Evolutionary conservation across 495 filamentous ascomycete genomes (phyloP), one percentile per base, ranked within the genome.

Genomic region (Lasiosphaeriaceae sp.): DNA sequence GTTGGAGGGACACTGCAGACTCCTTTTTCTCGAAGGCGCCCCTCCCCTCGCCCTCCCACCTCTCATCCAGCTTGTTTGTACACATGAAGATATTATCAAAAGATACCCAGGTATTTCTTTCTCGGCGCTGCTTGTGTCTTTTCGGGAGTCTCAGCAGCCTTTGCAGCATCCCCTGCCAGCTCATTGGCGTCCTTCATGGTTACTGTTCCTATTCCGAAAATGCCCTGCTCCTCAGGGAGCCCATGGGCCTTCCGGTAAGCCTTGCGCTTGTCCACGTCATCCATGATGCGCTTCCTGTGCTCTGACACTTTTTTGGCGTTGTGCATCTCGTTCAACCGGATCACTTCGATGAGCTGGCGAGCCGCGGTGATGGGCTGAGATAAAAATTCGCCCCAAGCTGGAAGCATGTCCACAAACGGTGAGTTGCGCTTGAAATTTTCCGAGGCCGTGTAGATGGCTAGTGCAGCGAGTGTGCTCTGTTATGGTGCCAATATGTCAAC

Each of bases 191-290:
- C 58, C 11, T 63, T 52, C 4, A 31, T 11, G 11, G 14, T 6
- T 9, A 31, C 17, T 11, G 12, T 12, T 22, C 16, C 43, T 61
- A 45, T 46, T 59, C 52, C 57, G n/a, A 43, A 64, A 47, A 75
- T 50, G 12, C 74, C 70, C 55, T 66, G 71, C 58, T 81, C 73
- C 44, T 84, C 79, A 60, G 87, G 85, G 64, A 93, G 24, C 9
- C 90, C 91, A 80, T 96, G 90, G 51, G 89, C 90, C 74, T 87
- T 82, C 47, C 89, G 84, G 70, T 88, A 97, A 70, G 86, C 80
- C 44, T 75, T 75, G 58, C 92, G 77, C 82, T 95, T 94, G 68
- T 82, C 75, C 35, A 89, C 86, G 74, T 97, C 92, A 39, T 94
- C 89, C 55, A 87, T 72, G 31, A 82, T 80, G 57, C 77, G 76